Conservation (phyloP, 2,329 filamentous ascomycete species). For the Pezicula radicicola region DNA sequence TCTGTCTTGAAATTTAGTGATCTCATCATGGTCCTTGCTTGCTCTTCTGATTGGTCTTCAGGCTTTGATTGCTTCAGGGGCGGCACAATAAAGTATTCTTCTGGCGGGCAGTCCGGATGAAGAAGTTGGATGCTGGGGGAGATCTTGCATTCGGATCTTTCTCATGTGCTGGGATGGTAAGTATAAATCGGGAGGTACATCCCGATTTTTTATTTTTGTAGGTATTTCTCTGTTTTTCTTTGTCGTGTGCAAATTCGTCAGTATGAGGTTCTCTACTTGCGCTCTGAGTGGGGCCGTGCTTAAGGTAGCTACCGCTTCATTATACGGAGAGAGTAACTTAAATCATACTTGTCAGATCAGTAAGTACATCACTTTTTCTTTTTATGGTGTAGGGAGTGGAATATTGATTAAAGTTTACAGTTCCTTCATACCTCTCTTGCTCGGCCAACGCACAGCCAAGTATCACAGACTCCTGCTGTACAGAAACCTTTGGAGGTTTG, state of each 20-base stretch:
- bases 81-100: background rate
- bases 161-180: background rate
- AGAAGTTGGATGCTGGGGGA: background rate
- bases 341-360: constrained; percentile 1
- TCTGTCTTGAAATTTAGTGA: background rate
- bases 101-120: background rate
- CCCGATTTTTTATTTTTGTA: background rate
- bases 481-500: constrained; percentile 62
- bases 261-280: background rate
- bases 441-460: constrained; percentile 39
- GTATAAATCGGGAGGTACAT: background rate
- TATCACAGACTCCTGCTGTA: constrained; percentile 59
- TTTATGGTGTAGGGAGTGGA: constrained; percentile 2
- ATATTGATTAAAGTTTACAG: constrained; percentile 1
- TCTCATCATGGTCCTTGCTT: background rate
- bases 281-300: background rate
- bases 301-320: background rate
- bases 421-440: constrained; percentile 42
- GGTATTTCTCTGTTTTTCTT: background rate
- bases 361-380: background rate
- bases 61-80: background rate
- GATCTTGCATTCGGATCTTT: background rate
- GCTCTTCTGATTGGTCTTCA: background rate
- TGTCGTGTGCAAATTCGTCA: background rate
- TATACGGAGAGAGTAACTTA: background rate